Base-by-base conservation (phyloP, 148 eudicot genomes). In the Simmondsia chinensis region DNA sequence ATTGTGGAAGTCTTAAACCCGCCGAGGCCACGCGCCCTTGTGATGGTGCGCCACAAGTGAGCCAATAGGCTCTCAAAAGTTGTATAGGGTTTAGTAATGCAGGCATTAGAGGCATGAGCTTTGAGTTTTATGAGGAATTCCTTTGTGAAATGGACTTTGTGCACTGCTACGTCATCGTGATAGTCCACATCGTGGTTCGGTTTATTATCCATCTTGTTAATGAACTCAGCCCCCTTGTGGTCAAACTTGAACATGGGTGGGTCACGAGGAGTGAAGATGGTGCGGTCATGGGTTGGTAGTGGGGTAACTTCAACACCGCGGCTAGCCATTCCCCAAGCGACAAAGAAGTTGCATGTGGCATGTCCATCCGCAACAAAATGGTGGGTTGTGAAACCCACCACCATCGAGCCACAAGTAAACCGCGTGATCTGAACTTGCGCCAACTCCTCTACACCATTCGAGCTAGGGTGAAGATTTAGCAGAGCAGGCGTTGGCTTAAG, bases 381-480 rank as follows among this genome's bases (percentile, higher is more conserved):
- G 60, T 65, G 65, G 5, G 64, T 44, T 0, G 76, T 65, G 51
- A 65, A 71, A 6, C 71, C 76, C n/a, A 71, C 48, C 41, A 59
- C 73, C 54, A 66, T 33, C 3, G 78, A 65, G 43, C 77, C 77
- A 44, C 77, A 71, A 16, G 61, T 20, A 23, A 71, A 71, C 69
- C 69, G 56, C 1, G 76, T 71, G 37, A 71, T 18, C 26, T 71
- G 76, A 61, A 71, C 68, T 43, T 71, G 76, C 1, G 54, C 56
- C 35, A 71, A 41, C 46, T 71, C 71, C 7, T 6, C 54, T 15
- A 63, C 61, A 6, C 59, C 69, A 9, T 43, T 23, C 18, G 52
- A n/a, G 21, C 41, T 36, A 26, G 77, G 77, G 46, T 71, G 77
- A 22, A 71, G 42, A 39, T 33, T 43, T 1, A 57, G 45, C 29